phyloP scores from a whole-genome alignment of 1,284 basidiomycete genomes.

The Gomphus sp. region DNA sequence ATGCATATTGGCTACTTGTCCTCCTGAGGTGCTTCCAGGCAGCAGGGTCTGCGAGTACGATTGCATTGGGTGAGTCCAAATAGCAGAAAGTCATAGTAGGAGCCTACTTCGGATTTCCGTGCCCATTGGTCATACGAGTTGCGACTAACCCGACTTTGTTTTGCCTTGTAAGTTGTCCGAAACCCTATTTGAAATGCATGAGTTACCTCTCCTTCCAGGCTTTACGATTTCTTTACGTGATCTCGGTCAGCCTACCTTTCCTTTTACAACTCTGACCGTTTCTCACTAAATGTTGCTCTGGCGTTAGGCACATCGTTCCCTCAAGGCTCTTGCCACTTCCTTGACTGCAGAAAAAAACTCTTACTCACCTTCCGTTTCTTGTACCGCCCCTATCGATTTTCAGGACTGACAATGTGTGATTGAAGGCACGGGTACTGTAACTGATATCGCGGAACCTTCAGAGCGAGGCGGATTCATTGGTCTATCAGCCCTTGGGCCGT shows the following conservation, averaged over 20 bases:
- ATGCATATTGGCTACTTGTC: constrained; percentile 53
- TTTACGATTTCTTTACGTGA: no score
- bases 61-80: constrained; percentile 36
- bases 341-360: not conserved
- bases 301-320: not conserved
- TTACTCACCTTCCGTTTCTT: constrained; percentile 17
- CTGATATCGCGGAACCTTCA: constrained; percentile 28
- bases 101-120: not conserved
- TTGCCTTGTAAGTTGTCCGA: no score
- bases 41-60: constrained; percentile 49
- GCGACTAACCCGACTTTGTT: no score
- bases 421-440: constrained; percentile 26
- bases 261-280: no score
- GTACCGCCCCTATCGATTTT: not conserved
- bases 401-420: not conserved
- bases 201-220: no score
- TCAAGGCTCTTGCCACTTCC: not conserved
- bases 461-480: constrained; percentile 33
- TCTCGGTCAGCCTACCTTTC: no score
- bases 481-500: constrained; percentile 26
- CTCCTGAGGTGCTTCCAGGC: constrained; percentile 53
- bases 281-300: not conserved
- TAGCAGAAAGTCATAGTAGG: not conserved
- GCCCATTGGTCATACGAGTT: no score
- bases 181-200: no score